Evolutionary conservation across 2,329 filamentous ascomycete species (phyloP), one percentile per base, ranked within the genome.

Genomic region (Emericellopsis cladophorae): DNA sequence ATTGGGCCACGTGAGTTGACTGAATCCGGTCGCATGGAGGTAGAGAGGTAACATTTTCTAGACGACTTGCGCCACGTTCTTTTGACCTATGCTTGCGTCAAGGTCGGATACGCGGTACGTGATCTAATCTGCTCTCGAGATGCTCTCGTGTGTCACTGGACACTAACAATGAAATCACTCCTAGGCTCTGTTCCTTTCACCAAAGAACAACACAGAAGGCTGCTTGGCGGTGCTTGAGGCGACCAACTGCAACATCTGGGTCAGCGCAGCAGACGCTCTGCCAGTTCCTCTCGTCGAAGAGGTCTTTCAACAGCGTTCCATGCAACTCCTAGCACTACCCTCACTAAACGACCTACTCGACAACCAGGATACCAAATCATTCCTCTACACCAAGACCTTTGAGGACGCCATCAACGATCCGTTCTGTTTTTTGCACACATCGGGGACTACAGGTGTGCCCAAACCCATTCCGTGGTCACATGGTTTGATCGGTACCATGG

Each of bases 21-120:
- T 4, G 26, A 29, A 3, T 12, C 3, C 26, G 9, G 26, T 29
- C 26, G 3, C 26, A 29, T 9, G 26, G 12, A 29, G 6, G 3
- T 29, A 4, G 12, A 4, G 26, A 21, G 0, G 9, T 24, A 12
- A 9, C 6, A 31, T 5, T 7, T 12, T 22, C 2, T 7, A 58
- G 56, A 58, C 24, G 56, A 59, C 40, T 38, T 58, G 8, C 47
- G 56, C 14, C 51, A 59, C 18, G 39, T 54, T 11, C 40, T 59
- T 1, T 33, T 59, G 26, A 57, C 51, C 0, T 53, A 54, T 35
- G 61, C 52, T 0, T 51, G 51, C 31, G 50, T 59, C 31, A 64
- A 64, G 40, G 53, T 50, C 24, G 52, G 52, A 5, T 61, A 52
- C 32, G 49, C 54, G 32, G 59, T 59, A 46, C 41, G 51, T 45